These are phyloP conservation scores for Thozetella sp. DNA, from an alignment of 495 filamentous ascomycete genomes.

Conservation along the genomic window DNA sequence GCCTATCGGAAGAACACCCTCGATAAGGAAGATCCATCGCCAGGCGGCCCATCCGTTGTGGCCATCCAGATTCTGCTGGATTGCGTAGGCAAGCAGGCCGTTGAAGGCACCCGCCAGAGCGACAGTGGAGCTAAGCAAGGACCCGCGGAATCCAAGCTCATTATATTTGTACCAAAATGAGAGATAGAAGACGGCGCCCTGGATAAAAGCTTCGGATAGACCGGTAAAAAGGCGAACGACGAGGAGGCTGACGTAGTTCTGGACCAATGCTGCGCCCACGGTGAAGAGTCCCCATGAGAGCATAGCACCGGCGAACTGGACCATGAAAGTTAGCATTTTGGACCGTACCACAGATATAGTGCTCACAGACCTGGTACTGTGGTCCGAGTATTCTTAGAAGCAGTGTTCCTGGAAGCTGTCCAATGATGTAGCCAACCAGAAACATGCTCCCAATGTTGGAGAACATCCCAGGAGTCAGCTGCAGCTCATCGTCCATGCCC, in stretches of 20 bases:
- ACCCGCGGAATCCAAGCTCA: constrained; percentile 59
- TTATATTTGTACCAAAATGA: constrained; percentile 64
- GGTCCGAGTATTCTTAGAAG: neutral
- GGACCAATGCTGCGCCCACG: constrained; percentile 7
- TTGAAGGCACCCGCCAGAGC: constrained; percentile 66
- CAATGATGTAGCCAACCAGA: constrained; percentile 58
- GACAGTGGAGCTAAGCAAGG: constrained; percentile 60
- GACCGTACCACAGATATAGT: too few relatives aligned
- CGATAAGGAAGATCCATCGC: constrained; percentile 44
- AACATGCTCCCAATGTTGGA: constrained; percentile 63
- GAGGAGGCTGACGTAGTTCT: constrained; percentile 1
- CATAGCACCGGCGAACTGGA: constrained; percentile 14
- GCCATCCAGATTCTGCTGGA: constrained; percentile 22
- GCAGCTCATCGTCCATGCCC: constrained; percentile 54
- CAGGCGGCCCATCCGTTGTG: constrained; percentile 30
- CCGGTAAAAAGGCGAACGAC: constrained; percentile 37
- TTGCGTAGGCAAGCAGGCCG: constrained; percentile 59
- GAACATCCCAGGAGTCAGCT: constrained; percentile 59
- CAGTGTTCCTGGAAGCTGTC: constrained; percentile 42
- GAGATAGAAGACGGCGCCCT: constrained; percentile 52
- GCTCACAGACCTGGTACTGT: constrained; percentile 18
- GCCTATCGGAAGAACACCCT: constrained; percentile 42
- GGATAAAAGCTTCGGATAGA: constrained; percentile 36
- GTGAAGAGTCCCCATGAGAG: constrained; percentile 15
- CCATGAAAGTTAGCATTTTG: constrained; percentile 13